phyloP scores from a whole-genome alignment of 495 filamentous ascomycete species.

The Neurospora sp. region DNA sequence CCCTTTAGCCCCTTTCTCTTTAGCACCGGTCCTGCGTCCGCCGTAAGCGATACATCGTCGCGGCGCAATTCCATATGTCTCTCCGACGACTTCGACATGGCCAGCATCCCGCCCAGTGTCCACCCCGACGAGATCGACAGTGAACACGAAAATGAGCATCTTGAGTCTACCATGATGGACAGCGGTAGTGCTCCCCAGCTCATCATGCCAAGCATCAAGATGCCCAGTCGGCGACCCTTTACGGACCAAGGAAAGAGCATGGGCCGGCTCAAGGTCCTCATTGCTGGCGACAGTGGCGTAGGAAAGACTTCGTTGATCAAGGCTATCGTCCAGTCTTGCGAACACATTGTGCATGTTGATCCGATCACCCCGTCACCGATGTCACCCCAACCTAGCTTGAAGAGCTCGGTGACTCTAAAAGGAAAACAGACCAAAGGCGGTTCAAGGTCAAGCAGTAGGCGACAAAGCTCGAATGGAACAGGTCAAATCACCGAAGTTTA shows the following conservation, averaged over 20 bases:
- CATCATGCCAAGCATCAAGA: conserved; percentile 94
- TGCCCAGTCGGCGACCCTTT: conserved; percentile 89
- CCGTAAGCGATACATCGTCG: conserved; percentile 39
- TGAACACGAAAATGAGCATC: conserved; percentile 2
- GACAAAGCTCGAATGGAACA: conserved; percentile 21
- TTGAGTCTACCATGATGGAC: conserved; percentile 26
- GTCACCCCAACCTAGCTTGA: conserved; percentile 11
- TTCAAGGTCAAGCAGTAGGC: not conserved
- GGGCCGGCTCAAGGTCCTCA: conserved; percentile 76
- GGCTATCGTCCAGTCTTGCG: conserved; percentile 86
- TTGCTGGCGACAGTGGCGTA: conserved; percentile 72
- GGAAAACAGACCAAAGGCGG: not conserved
- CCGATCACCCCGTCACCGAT: conserved; percentile 45
- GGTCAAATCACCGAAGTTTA: conserved; percentile 65
- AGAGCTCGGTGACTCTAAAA: conserved; percentile 8
- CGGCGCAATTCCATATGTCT: conserved; percentile 44
- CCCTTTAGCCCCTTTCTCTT: conserved; percentile 48
- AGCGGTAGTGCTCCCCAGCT: conserved; percentile 67
- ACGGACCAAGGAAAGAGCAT: conserved; percentile 76
- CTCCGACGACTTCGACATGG: conserved; percentile 39
- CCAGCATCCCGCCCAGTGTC: not conserved
- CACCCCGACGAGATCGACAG: conserved; percentile 8
- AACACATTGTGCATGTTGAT: conserved; percentile 95
- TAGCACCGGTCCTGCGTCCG: conserved; percentile 38
- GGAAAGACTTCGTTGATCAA: conserved; percentile 91